Evolutionary conservation across 371 early-diverging fungal genomes (phyloP), one percentile per base, ranked within the genome.

Genomic region (Mucor piriformis): DNA sequence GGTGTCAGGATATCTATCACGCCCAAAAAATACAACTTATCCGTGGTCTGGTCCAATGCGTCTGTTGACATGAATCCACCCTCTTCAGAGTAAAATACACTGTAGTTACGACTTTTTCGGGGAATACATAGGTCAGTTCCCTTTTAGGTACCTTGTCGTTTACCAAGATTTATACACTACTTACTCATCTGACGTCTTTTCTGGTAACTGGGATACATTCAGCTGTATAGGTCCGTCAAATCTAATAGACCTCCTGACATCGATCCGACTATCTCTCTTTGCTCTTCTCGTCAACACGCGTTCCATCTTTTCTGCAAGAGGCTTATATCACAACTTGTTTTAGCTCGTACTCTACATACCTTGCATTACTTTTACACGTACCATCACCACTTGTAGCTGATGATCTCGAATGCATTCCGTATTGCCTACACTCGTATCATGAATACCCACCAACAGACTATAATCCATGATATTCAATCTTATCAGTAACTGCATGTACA

Each of bases 1-100:
- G 91, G 89, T 18, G 98, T 98, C 52, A 98, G 79, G 42, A 97
- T 96, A 65, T 98, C 98, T 53, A 98, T 97, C 51, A 97, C 86
- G 5, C 97, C 97, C 34, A 97, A 64, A 66, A 91, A 96, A 77
- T 97, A 97, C 6, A 97, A 76, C 46, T 87, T 81, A 46, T 86
- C 73, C 5, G 84, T 72, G 2, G 83, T 77, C 29, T 78, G 66
- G 72, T 94, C 83, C 24, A 70, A 48, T 43, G 83, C 85, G 65
- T 91, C 88, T 1, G 95, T 90, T 11, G 95, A 85, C 34, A 77
- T 73, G 59, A 91, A 89, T 2, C 98, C 98, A 46, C 97, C 98
- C 44, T 93, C 84, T 53, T 96, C 96, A 18, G 85, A 83, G 61
- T 95, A 94, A 70, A 96, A 96, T 40, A 90, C 70, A 57, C 90